These are phyloP conservation scores for Bimuria novae-zelandiae DNA, from an alignment of 2,329 filamentous ascomycete genomes.

Conservation along the genomic window DNA sequence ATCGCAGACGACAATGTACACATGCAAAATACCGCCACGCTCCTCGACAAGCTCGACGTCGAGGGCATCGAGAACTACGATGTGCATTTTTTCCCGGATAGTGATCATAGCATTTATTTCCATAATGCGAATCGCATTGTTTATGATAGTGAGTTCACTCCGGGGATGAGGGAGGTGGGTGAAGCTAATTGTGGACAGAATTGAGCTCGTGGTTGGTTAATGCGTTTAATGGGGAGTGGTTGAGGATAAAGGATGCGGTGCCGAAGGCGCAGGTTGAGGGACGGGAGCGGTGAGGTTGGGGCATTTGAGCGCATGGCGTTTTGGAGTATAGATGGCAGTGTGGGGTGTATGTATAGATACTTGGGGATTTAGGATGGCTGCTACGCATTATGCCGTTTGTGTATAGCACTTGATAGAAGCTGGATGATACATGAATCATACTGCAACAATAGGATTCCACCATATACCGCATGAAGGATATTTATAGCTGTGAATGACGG, in stretches of 20 bases:
- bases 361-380: too few species aligned
- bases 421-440: too few species aligned
- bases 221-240: conserved; percentile 96
- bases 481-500: too few species aligned
- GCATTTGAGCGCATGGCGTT: conserved; percentile 4
- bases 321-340: too few species aligned
- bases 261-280: conserved; percentile 47
- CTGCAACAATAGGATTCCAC: too few species aligned
- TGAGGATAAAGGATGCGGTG: conserved; percentile 60
- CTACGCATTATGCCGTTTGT: too few species aligned
- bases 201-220: conserved; percentile 91
- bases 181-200: conserved; percentile 57
- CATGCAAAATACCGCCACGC: conserved; percentile 86
- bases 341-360: too few species aligned
- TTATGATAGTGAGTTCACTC: conserved; percentile 76
- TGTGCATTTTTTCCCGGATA: conserved; percentile 94
- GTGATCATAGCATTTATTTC: conserved; percentile 92
- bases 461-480: too few species aligned
- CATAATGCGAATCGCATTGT: conserved; percentile 91
- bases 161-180: neutral
- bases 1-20: conserved; percentile 98
- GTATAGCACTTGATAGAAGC: too few species aligned
- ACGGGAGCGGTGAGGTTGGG: conserved; percentile 16
- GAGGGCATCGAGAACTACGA: conserved; percentile 89
- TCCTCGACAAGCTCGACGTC: conserved; percentile 86